A percentile compares a stretch with the other conserved stretches of the same genome.
Conservation (phyloP, 257 asterid genomes). For the Nicotiana undulata region DNA sequence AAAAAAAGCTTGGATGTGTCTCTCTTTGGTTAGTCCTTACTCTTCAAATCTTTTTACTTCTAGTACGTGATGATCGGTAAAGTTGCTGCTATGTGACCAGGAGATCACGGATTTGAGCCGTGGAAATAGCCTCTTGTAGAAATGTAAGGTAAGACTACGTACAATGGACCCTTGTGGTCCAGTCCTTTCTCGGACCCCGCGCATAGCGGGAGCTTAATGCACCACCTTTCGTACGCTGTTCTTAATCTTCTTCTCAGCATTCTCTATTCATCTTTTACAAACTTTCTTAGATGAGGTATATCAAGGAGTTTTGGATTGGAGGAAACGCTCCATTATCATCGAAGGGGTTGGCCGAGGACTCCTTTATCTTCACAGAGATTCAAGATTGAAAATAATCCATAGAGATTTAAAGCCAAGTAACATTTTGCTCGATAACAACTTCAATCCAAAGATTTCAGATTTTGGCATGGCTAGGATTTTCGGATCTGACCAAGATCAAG, state of each 20-base stretch:
- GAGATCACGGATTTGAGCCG: too few species aligned
- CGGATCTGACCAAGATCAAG: slow-evolving; percentile 31
- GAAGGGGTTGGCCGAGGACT: slow-evolving; percentile 51
- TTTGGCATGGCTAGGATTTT: slow-evolving; percentile 63
- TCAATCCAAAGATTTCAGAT: slow-evolving; percentile 64
- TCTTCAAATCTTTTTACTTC: background rate
- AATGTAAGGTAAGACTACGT: too few species aligned
- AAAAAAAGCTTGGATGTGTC: slow-evolving; percentile 44
- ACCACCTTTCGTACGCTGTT: background rate
- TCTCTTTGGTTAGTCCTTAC: slow-evolving; percentile 17
- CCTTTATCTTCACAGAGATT: slow-evolving; percentile 57
- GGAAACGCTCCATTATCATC: slow-evolving; percentile 20
- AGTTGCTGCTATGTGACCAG: too few species aligned
- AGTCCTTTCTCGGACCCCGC: too few species aligned
- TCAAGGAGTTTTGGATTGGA: slow-evolving; percentile 20
- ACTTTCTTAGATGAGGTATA: background rate
- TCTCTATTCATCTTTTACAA: slow-evolving; percentile 7
- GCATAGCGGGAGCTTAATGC: too few species aligned
- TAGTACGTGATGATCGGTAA: background rate
- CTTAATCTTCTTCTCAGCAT: background rate
- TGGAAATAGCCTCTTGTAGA: too few species aligned
- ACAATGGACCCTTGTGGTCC: too few species aligned
- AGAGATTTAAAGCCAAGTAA: slow-evolving; percentile 55
- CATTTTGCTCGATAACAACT: slow-evolving; percentile 43
- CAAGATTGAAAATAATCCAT: slow-evolving; percentile 49